Evolutionary conservation across 176 grass and related monocot species (phyloP).

Genomic region (Dendrocalamus sinicus): DNA sequence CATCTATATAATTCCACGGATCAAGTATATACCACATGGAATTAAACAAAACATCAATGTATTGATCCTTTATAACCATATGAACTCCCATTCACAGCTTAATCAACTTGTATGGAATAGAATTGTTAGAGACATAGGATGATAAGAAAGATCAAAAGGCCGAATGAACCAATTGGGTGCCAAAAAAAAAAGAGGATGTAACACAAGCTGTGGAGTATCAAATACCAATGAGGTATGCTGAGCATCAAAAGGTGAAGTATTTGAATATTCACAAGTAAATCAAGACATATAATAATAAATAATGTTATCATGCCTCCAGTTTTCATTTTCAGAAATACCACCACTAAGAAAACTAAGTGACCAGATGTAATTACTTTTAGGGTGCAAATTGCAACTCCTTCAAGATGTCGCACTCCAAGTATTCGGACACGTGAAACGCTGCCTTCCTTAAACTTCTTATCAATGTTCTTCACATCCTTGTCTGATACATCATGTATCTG

Average conservation of each 20-base stretch:
- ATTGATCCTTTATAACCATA: not conserved
- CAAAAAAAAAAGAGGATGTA: not conserved
- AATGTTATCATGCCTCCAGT: not conserved
- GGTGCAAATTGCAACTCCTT: slow-evolving; percentile 81
- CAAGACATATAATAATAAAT: slow-evolving; percentile 4
- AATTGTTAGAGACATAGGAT: not conserved
- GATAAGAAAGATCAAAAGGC: not conserved
- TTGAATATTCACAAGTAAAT: slow-evolving; percentile 39
- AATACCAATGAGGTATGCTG: slow-evolving; percentile 8
- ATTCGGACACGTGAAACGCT: slow-evolving; percentile 74
- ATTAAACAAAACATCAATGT: not conserved
- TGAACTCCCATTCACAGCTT: not conserved
- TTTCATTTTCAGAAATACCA: slow-evolving; percentile 15
- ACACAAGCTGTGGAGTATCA: not conserved
- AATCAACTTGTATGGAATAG: not conserved
- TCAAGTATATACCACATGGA: not conserved
- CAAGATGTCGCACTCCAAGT: slow-evolving; percentile 83
- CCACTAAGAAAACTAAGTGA: slow-evolving; percentile 12
- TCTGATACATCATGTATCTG: slow-evolving; percentile 88
- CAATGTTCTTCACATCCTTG: slow-evolving; percentile 73
- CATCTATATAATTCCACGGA: not conserved
- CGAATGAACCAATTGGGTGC: not conserved
- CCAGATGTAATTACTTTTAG: slow-evolving; percentile 61
- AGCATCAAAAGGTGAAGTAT: not conserved
- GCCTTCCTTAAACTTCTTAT: slow-evolving; percentile 89